These are phyloP conservation scores for Umbelopsis sp. DNA, from an alignment of 192 early-diverging fungal species.

Conservation along the genomic window DNA sequence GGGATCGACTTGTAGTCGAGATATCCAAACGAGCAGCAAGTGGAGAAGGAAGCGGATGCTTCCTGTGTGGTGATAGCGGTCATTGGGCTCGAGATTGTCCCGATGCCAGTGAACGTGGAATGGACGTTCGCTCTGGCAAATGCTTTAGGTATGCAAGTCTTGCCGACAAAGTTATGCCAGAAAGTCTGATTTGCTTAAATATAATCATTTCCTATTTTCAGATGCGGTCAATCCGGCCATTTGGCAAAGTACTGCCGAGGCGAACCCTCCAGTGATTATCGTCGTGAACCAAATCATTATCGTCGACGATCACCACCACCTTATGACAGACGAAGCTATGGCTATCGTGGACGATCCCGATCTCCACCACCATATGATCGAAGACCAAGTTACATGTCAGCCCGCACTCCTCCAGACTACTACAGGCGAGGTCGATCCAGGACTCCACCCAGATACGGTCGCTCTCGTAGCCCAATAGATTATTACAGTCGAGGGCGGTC, in stretches of 20 bases:
- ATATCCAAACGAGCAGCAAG: slow-evolving; percentile 50
- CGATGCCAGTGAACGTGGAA: slow-evolving; percentile 53
- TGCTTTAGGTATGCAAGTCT: slow-evolving; percentile 48
- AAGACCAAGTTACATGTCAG: slow-evolving; percentile 20
- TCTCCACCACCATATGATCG: slow-evolving; percentile 24
- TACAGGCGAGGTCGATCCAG: slow-evolving; percentile 45
- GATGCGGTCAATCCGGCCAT: slow-evolving; percentile 49
- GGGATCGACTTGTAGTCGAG: slow-evolving; percentile 53
- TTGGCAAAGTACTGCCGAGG: slow-evolving; percentile 52
- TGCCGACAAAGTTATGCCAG: background rate
- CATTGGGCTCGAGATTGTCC: slow-evolving; percentile 61
- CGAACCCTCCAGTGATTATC: background rate
- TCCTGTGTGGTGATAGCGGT: slow-evolving; percentile 53
- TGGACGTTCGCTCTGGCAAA: slow-evolving; percentile 59
- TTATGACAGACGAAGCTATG: slow-evolving; percentile 21
- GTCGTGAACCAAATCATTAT: background rate
- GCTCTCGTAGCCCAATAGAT: slow-evolving; percentile 42
- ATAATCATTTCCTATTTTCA: background rate
- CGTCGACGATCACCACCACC: background rate
- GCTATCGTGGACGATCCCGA: slow-evolving; percentile 4
- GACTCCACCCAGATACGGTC: slow-evolving; percentile 27
- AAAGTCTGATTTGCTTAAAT: background rate
- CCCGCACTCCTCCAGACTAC: slow-evolving; percentile 36
- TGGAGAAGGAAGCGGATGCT: slow-evolving; percentile 55
- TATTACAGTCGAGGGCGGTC: slow-evolving; percentile 40